Base-by-base conservation (phyloP, 169 alveolate species). In the Plasmodium billcollinsi region DNA sequence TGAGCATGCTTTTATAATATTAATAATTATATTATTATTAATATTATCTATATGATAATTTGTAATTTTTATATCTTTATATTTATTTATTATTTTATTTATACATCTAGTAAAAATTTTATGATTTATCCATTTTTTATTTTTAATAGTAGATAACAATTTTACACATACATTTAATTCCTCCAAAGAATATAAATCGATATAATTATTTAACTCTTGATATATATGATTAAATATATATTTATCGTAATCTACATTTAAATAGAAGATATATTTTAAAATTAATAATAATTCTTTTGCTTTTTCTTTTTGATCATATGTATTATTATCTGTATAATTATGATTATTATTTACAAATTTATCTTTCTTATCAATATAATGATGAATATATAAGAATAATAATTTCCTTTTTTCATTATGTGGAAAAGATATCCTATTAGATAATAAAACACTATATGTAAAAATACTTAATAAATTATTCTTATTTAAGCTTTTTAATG, bases 121-220 rank as follows among this genome's bases (percentile, higher is more conserved):
- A 9, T 50, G 59, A 43, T 80, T 80, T 1, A 45, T 47, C 90
- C 90, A 80, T 18, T 80, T 80, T 80, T 80, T 80, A 69, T 80
- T 61, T 71, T 80, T 80, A 67, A 80, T 67, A 24, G 63, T 67
- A 26, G 90, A 80, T 43, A 80, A 26, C 20, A 80, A 52, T 24
- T 80, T 66, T 12, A 80, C 47, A 56, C 56, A 26, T 80, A 67
- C 90, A 0, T 67, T 73, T 24, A 80, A 26, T 14, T 80, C 76
- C 5, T 66, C 78, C 20, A 80, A 62, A 8, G 78, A 24, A 61
- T 39, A 67, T 2, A 15, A n/a, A 2, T 52, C 78, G 20, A 80
- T 67, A 11, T 18, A 24, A 56, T 80, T 80, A 20, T 52, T 80
- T 21, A 80, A 14, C n/a, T 80, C 90, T 1, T 78, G 69, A 45